These are phyloP conservation scores for Metschnikowia lachancei DNA, from an alignment of 805 yeast species.

Conservation along the genomic window DNA sequence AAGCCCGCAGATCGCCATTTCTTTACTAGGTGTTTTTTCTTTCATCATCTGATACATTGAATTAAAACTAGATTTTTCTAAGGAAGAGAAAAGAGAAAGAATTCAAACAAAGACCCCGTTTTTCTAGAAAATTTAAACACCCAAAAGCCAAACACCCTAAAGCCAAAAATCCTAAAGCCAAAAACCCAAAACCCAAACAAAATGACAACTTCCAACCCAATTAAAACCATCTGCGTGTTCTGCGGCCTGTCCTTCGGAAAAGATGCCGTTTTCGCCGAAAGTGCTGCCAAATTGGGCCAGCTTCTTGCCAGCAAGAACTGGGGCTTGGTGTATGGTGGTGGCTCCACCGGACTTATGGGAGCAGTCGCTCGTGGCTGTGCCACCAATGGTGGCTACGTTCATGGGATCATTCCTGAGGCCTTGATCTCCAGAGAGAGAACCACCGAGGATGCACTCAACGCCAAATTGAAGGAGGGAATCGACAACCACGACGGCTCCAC, in stretches of 20 bases:
- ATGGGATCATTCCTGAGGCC: constrained; percentile 85
- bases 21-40: too few species aligned
- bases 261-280: constrained; percentile 45
- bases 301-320: constrained; percentile 56
- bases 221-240: constrained; percentile 70
- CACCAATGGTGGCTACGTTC: constrained; percentile 62
- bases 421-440: constrained; percentile 68
- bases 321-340: constrained; percentile 88
- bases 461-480: constrained; percentile 48
- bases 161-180: not conserved
- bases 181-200: not conserved
- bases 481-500: constrained; percentile 65
- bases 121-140: not conserved
- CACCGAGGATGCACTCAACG: constrained; percentile 43
- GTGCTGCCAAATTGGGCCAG: constrained; percentile 60
- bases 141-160: not conserved
- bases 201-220: constrained; percentile 28
- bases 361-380: constrained; percentile 64
- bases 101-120: not conserved
- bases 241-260: constrained; percentile 82
- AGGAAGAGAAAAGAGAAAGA: too few species aligned
- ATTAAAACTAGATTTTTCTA: too few species aligned
- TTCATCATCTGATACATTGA: too few species aligned
- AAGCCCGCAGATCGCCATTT: not conserved
- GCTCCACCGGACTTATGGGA: constrained; percentile 84